phyloP scores from a whole-genome alignment of 2,329 filamentous ascomycete species.

The Aspergillus glaucus region DNA sequence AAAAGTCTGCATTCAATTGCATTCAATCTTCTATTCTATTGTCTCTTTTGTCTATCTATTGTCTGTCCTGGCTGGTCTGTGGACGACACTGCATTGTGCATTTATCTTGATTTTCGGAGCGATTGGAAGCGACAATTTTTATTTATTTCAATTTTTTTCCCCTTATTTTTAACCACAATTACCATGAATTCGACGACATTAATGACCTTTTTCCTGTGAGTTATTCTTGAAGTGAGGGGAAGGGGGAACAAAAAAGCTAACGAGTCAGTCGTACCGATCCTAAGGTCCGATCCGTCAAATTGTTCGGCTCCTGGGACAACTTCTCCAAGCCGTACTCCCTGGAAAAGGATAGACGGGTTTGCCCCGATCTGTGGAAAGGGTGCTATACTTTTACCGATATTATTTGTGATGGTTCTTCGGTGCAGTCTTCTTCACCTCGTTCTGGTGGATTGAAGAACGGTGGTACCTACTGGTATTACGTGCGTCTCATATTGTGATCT shows the following conservation, averaged over 20 bases:
- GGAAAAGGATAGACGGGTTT: conserved; percentile 70
- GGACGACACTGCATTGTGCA: too few relatives aligned
- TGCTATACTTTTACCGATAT: conserved; percentile 84
- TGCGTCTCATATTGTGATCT: conserved; percentile 43
- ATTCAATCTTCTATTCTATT: too few relatives aligned
- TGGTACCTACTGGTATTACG: conserved; percentile 91
- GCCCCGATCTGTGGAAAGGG: conserved; percentile 73
- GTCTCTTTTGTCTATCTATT: neutral
- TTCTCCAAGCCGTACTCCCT: conserved; percentile 73
- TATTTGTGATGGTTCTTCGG: conserved; percentile 66
- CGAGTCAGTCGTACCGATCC: conserved; percentile 29
- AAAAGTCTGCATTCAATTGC: neutral
- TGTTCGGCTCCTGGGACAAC: conserved; percentile 94
- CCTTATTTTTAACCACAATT: neutral
- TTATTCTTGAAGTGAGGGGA: conserved; percentile 1
- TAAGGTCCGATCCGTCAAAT: conserved; percentile 57
- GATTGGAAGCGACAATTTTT: neutral
- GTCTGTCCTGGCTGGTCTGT: neutral
- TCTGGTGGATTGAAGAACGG: conserved; percentile 86
- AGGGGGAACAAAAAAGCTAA: neutral
- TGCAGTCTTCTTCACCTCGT: conserved; percentile 50
- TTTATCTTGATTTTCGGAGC: neutral
- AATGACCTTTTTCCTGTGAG: conserved; percentile 33
- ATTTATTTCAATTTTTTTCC: too few relatives aligned
- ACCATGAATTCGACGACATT: conserved; percentile 29